phyloP scores from a whole-genome alignment of 495 filamentous ascomycete genomes.

The Neohortaea acidophila region DNA sequence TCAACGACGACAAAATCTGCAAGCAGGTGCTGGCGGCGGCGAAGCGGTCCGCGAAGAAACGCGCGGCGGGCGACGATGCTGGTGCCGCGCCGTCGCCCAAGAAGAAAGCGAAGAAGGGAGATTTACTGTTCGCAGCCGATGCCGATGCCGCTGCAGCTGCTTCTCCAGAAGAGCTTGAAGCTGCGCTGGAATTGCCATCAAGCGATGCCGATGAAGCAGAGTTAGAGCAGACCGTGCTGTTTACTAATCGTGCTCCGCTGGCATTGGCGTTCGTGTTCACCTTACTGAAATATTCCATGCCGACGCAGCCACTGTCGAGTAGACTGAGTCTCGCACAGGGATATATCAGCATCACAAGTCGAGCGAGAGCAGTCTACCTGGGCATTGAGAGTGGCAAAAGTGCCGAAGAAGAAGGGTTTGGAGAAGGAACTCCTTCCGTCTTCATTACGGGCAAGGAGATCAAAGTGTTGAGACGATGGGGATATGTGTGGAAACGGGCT shows the following conservation, averaged over 20 bases:
- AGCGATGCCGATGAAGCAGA: slow-evolving; percentile 39
- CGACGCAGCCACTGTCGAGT: slow-evolving; percentile 67
- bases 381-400: slow-evolving; percentile 51
- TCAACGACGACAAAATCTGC: slow-evolving; percentile 55
- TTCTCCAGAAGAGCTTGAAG: slow-evolving; percentile 50
- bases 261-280: slow-evolving; percentile 66
- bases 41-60: slow-evolving; percentile 51
- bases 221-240: slow-evolving; percentile 40
- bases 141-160: slow-evolving; percentile 32
- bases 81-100: slow-evolving; percentile 6
- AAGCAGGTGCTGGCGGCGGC: slow-evolving; percentile 46
- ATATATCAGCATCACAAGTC: slow-evolving; percentile 61
- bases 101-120: slow-evolving; percentile 29
- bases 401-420: slow-evolving; percentile 57
- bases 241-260: slow-evolving; percentile 67
- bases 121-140: slow-evolving; percentile 20
- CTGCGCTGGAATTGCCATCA: slow-evolving; percentile 46
- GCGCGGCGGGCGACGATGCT: slow-evolving; percentile 15
- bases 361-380: slow-evolving; percentile 56
- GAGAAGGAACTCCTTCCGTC: slow-evolving; percentile 55
- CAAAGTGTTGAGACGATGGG: slow-evolving; percentile 57
- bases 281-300: slow-evolving; percentile 62
- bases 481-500: slow-evolving; percentile 56
- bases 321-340: slow-evolving; percentile 65
- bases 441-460: slow-evolving; percentile 58